A percentile compares a stretch with the other conserved stretches of the same genome.
Conservation (phyloP, 768 basidiomycete species). For the Kondoa malvinella region DNA sequence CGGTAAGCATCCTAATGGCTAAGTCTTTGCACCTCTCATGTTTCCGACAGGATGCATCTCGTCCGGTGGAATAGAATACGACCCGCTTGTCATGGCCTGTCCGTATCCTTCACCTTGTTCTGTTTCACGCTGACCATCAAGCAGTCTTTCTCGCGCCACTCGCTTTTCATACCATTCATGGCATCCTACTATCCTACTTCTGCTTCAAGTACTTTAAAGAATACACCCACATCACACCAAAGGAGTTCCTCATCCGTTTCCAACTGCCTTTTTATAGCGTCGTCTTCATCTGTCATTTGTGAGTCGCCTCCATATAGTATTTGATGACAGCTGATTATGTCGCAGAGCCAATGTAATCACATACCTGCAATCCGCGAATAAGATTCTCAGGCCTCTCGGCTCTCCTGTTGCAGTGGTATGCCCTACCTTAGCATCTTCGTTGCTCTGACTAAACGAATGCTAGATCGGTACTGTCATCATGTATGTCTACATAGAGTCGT, state of each 20-base stretch:
- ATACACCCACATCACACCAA: background rate
- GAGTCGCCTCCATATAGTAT: background rate
- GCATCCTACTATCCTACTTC: background rate
- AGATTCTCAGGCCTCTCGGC: background rate
- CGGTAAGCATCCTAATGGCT: background rate
- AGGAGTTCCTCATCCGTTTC: background rate
- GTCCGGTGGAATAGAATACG: background rate
- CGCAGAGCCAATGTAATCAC: background rate
- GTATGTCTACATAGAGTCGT: background rate
- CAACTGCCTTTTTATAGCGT: background rate
- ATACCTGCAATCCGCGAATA: background rate
- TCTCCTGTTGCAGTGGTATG: background rate
- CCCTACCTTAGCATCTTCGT: background rate
- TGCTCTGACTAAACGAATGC: background rate
- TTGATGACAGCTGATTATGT: background rate
- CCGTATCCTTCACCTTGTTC: background rate
- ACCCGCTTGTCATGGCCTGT: background rate
- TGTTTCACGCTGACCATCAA: background rate
- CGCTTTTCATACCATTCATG: background rate
- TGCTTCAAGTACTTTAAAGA: background rate
- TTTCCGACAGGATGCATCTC: background rate
- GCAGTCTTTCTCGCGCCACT: background rate
- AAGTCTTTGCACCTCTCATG: background rate
- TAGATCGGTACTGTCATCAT: background rate
- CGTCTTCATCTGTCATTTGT: background rate